These are phyloP conservation scores for Candida manassasensis DNA, from an alignment of 805 yeast genomes.

Conservation along the genomic window DNA sequence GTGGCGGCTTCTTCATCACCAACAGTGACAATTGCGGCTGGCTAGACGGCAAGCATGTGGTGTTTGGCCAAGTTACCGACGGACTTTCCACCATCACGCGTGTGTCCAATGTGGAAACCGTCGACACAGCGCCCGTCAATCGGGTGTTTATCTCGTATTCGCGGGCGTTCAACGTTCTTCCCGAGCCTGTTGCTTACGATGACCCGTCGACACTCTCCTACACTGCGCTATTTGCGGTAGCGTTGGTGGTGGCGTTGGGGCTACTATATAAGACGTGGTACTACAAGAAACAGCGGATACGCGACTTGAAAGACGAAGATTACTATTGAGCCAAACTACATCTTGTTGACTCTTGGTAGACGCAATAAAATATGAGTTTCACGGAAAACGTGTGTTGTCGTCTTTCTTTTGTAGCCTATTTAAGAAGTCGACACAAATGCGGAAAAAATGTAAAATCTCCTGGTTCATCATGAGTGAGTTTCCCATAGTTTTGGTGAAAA, in stretches of 20 bases:
- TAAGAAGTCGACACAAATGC: neutral
- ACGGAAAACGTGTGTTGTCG: neutral
- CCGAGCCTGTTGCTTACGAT: neutral
- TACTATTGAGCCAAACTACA: too few species aligned
- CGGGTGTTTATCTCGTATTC: slow-evolving; percentile 14
- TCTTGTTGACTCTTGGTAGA: neutral
- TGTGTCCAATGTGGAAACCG: slow-evolving; percentile 11
- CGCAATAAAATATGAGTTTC: neutral
- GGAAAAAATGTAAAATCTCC: too few species aligned
- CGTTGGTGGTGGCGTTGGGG: slow-evolving; percentile 6
- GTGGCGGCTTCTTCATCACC: slow-evolving; percentile 43
- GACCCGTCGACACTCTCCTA: slow-evolving; percentile 4
- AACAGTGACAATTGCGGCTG: slow-evolving; percentile 19
- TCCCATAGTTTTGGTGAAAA: slow-evolving; percentile 51
- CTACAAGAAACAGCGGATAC: slow-evolving; percentile 18
- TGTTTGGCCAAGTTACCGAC: slow-evolving; percentile 85
- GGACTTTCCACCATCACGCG: slow-evolving; percentile 78
- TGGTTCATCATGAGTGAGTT: slow-evolving; percentile 18
- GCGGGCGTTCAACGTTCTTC: slow-evolving; percentile 7
- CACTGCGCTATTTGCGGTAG: slow-evolving; percentile 1
- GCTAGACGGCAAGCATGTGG: slow-evolving; percentile 91
- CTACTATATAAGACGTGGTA: slow-evolving; percentile 13
- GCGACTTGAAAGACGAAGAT: slow-evolving; percentile 21
- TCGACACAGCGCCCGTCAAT: slow-evolving; percentile 15
- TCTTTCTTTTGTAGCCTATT: neutral